Evolutionary conservation across 2,329 filamentous ascomycete species (phyloP).

Genomic region (Talaromyces sp.): DNA sequence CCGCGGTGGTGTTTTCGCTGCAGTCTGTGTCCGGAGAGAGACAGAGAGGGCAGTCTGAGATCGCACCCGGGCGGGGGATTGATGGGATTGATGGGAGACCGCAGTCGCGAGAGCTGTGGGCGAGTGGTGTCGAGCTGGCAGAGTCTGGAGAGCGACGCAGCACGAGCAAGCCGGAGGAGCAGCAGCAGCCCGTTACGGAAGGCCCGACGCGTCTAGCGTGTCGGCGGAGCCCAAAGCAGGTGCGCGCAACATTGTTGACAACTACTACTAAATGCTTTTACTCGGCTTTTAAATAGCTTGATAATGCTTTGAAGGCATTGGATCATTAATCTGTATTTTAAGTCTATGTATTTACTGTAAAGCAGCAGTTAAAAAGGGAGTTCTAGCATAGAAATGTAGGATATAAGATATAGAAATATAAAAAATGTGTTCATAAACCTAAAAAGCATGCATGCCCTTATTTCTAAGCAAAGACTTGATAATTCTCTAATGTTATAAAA

Average conservation of each 20-base stretch:
- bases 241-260: neutral
- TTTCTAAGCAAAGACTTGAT: neutral
- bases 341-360: neutral
- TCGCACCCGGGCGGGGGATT: neutral
- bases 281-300: neutral
- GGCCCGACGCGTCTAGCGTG: slow-evolving; percentile 15
- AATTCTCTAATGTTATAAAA: too few relatives aligned
- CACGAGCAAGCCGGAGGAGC: neutral
- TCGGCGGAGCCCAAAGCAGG: slow-evolving; percentile 1
- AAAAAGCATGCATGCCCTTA: neutral
- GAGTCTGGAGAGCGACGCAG: neutral
- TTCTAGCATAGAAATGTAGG: neutral
- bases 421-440: neutral
- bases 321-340: neutral
- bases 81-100: neutral
- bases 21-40: neutral
- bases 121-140: neutral
- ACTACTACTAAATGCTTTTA: neutral
- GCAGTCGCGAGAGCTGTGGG: neutral
- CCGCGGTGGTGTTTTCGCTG: neutral
- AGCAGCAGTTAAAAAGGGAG: neutral
- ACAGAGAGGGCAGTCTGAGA: neutral
- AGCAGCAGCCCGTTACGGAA: neutral
- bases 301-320: neutral
- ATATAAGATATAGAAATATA: neutral